Conservation (phyloP, 2,329 filamentous ascomycete species). For the Penicillium sp. region DNA sequence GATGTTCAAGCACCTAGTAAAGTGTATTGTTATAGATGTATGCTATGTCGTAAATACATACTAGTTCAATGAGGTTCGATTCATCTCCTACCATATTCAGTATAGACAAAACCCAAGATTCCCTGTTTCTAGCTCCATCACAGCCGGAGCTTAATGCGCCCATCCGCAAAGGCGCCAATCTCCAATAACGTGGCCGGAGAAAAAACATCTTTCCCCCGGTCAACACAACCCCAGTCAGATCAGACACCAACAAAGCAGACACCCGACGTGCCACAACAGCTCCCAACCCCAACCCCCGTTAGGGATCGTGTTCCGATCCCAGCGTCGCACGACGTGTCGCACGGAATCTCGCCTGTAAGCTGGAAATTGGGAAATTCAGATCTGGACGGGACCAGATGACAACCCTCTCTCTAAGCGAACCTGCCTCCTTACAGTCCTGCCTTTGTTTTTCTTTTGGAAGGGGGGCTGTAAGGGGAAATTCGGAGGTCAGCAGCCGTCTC, state of each 20-base stretch:
- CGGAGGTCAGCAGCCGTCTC: background rate
- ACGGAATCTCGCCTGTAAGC: slow-evolving; percentile 22
- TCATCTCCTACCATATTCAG: background rate
- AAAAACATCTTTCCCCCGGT: background rate
- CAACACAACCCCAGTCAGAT: background rate
- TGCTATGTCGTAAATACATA: background rate
- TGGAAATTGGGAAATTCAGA: slow-evolving; percentile 28
- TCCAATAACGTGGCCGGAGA: slow-evolving; percentile 26
- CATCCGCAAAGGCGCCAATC: slow-evolving; percentile 18
- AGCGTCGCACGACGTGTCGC: slow-evolving; percentile 27
- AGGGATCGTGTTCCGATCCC: slow-evolving; percentile 20
- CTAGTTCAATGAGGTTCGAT: background rate
- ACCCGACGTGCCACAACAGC: slow-evolving; percentile 6
- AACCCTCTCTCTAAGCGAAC: background rate
- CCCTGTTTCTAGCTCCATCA: background rate
- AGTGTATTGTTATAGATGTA: background rate
- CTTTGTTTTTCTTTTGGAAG: background rate
- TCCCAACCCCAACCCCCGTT: background rate
- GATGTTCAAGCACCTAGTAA: background rate
- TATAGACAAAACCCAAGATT: background rate
- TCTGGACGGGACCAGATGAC: slow-evolving; percentile 28
- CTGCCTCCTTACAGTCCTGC: background rate
- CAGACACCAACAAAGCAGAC: background rate
- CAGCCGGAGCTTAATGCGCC: slow-evolving; percentile 5
- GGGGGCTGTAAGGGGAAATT: background rate